These are phyloP conservation scores for Trichoderma sp. DNA, from an alignment of 2,329 filamentous ascomycete species.

Conservation along the genomic window DNA sequence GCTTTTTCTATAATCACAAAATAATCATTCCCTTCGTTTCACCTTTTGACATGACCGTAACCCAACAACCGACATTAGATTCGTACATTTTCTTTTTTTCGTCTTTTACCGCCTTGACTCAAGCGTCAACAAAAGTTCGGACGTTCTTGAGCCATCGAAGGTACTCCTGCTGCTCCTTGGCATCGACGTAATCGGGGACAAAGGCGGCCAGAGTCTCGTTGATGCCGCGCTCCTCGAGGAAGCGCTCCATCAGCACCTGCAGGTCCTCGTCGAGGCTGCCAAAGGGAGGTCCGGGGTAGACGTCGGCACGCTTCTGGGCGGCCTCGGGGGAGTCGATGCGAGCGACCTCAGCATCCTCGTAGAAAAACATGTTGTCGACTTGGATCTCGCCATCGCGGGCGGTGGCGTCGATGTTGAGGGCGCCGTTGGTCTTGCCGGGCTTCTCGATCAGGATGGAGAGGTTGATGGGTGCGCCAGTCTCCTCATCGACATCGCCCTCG, in stretches of 20 bases:
- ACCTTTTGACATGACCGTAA: conserved; percentile 1
- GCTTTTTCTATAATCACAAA: conserved; percentile 13
- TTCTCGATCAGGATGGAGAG: conserved; percentile 89
- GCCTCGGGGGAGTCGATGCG: conserved; percentile 72
- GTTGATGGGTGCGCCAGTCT: conserved; percentile 70
- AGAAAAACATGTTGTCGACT: conserved; percentile 90
- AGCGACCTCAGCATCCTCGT: conserved; percentile 72
- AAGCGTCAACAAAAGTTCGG: conserved; percentile 79
- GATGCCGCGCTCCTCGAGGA: conserved; percentile 91
- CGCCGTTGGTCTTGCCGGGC: conserved; percentile 65
- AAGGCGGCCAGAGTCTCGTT: conserved; percentile 84
- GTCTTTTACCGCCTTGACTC: conserved; percentile 22
- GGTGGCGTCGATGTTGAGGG: conserved; percentile 80
- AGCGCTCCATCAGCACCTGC: conserved; percentile 86
- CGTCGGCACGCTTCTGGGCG: conserved; percentile 69
- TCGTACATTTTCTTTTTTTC: conserved; percentile 11
- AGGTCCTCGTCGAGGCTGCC: conserved; percentile 94
- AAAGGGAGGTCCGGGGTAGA: conserved; percentile 91
- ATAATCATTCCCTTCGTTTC: conserved; percentile 5
- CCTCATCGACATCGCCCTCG: conserved; percentile 51
- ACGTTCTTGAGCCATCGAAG: conserved; percentile 83
- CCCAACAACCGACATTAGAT: background rate
- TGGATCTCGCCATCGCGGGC: conserved; percentile 83
- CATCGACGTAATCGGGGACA: conserved; percentile 92
- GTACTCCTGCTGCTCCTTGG: conserved; percentile 99